A percentile compares a stretch with the other conserved stretches of the same genome.
phyloP scores from a whole-genome alignment of 1,284 basidiomycete species.

The Binderoboletus segoi region DNA sequence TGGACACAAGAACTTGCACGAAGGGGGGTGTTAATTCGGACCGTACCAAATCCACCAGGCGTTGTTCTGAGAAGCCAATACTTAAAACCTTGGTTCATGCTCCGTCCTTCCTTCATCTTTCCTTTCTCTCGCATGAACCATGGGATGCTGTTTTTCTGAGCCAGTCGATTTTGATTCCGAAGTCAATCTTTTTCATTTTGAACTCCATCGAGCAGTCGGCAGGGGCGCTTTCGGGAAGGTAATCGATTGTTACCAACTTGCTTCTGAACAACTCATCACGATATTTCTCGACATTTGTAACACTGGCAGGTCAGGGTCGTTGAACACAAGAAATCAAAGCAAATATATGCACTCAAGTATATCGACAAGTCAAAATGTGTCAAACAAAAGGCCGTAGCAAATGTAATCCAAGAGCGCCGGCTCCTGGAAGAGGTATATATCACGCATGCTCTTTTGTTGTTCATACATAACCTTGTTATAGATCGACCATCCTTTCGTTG shows the following conservation, averaged over 20 bases:
- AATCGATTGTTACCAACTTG: slow-evolving; percentile 30
- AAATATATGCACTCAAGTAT: slow-evolving; percentile 95
- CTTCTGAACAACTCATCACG: background rate
- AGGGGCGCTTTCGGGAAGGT: slow-evolving; percentile 99
- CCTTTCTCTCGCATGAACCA: slow-evolving; percentile 44
- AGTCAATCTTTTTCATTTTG: slow-evolving; percentile 95
- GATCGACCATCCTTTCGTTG: slow-evolving; percentile 95
- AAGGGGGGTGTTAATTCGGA: slow-evolving; percentile 6
- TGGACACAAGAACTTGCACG: slow-evolving; percentile 20
- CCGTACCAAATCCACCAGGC: slow-evolving; percentile 29
- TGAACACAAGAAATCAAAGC: slow-evolving; percentile 92
- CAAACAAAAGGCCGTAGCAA: slow-evolving; percentile 90
- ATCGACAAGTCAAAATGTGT: slow-evolving; percentile 95
- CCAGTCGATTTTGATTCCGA: slow-evolving; percentile 93
- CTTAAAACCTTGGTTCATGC: slow-evolving; percentile 22
- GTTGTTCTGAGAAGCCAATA: slow-evolving; percentile 33
- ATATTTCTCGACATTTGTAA: background rate
- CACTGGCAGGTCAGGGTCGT: slow-evolving; percentile 77
- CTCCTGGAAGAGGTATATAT: slow-evolving; percentile 81
- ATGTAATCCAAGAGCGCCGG: slow-evolving; percentile 92
- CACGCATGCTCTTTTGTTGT: slow-evolving; percentile 22
- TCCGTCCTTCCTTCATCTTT: slow-evolving; percentile 32
- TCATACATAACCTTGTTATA: slow-evolving; percentile 39
- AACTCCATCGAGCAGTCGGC: slow-evolving; percentile 89
- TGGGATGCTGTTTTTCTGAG: slow-evolving; percentile 67